Conservation (phyloP, 1,284 basidiomycete species). For the Apiotrichum sp. region DNA sequence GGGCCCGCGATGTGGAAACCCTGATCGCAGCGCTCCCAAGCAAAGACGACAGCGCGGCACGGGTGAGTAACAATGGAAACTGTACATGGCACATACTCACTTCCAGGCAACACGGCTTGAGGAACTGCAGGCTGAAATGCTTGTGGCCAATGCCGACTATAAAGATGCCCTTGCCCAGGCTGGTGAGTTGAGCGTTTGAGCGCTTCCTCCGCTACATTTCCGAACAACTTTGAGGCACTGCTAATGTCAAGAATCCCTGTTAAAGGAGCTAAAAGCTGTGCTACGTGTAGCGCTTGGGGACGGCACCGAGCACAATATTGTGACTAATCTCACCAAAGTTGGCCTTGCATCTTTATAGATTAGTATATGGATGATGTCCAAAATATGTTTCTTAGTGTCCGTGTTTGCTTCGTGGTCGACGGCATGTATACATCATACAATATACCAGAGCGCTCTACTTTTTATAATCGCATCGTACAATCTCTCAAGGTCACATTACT, state of each 20-base stretch:
- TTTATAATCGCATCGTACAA: too few relatives aligned
- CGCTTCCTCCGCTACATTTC: too few relatives aligned
- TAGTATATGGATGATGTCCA: too few relatives aligned
- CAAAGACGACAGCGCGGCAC: conserved; percentile 29
- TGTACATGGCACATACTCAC: background rate
- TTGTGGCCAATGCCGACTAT: conserved; percentile 39
- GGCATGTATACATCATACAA: too few relatives aligned
- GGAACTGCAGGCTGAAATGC: conserved; percentile 39
- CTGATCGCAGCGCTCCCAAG: conserved; percentile 40
- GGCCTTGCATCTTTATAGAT: too few relatives aligned
- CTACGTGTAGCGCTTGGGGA: conserved; percentile 31
- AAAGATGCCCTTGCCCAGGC: conserved; percentile 36
- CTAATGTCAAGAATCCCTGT: conserved; percentile 28
- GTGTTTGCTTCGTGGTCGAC: too few relatives aligned
- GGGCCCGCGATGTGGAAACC: conserved; percentile 42
- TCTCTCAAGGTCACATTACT: too few relatives aligned
- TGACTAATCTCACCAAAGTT: background rate
- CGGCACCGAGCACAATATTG: conserved; percentile 17
- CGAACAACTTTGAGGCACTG: background rate
- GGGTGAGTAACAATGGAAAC: conserved; percentile 23
- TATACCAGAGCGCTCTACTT: too few relatives aligned
- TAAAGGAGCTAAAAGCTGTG: conserved; percentile 32
- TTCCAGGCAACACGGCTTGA: conserved; percentile 30
- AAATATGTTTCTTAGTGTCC: too few relatives aligned
- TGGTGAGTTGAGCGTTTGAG: conserved; percentile 32